Percentiles rank a stretch among this genome's conserved stretches.
Evolutionary conservation across 2,329 filamentous ascomycete genomes (phyloP).

Genomic region (Didymella segeticola): DNA sequence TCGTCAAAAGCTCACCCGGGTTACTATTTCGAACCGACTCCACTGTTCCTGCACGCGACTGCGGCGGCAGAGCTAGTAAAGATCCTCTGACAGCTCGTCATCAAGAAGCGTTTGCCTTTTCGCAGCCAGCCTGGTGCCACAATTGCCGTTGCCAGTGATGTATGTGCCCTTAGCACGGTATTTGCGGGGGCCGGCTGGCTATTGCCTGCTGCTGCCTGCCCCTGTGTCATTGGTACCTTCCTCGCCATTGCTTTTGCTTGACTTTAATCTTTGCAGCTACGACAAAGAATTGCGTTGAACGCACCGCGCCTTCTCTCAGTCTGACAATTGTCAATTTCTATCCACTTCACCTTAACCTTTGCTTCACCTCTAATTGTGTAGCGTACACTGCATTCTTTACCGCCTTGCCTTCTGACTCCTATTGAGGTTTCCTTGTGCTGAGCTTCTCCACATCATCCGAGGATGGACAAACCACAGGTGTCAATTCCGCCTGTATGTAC

Average conservation of each 20-base stretch:
- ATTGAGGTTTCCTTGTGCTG: neutral
- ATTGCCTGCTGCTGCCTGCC: slow-evolving; percentile 21
- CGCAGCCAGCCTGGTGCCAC: slow-evolving; percentile 22
- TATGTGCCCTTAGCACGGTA: slow-evolving; percentile 11
- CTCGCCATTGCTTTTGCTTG: slow-evolving; percentile 1
- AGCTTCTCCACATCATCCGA: neutral
- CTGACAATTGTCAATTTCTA: neutral
- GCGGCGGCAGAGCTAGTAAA: slow-evolving; percentile 47
- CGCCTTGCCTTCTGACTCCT: neutral
- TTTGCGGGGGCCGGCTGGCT: slow-evolving; percentile 28
- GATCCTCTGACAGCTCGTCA: slow-evolving; percentile 33
- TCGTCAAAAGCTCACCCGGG: slow-evolving; percentile 25
- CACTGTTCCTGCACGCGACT: slow-evolving; percentile 40
- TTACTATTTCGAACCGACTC: slow-evolving; percentile 20
- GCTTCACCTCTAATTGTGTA: neutral
- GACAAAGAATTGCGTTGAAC: neutral
- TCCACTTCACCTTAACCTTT: neutral
- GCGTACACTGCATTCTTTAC: neutral
- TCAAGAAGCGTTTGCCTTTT: slow-evolving; percentile 30
- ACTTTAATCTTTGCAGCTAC: slow-evolving; percentile 1
- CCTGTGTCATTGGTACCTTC: slow-evolving; percentile 21
- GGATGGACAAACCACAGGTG: slow-evolving; percentile 43
- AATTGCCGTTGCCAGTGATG: slow-evolving; percentile 22
- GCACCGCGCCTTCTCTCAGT: neutral
- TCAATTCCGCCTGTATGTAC: slow-evolving; percentile 43